A percentile compares a stretch with the other conserved stretches of the same genome.
Conservation (phyloP, 176 grass and related monocot genomes). For the Avena insularis region DNA sequence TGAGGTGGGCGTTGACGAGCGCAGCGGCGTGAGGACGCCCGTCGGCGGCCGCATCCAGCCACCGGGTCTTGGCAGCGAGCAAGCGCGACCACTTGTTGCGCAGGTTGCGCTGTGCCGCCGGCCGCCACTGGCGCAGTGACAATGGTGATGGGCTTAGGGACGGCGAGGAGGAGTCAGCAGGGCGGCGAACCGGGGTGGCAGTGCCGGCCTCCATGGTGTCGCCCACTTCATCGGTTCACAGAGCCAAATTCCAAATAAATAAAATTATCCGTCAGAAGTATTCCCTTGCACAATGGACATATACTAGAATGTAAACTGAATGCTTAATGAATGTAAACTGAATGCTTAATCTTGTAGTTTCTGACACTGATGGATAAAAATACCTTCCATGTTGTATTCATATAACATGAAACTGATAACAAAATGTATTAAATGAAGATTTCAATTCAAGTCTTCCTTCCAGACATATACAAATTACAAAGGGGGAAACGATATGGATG, state of each 20-base stretch:
- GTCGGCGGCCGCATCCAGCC: conserved; percentile 45
- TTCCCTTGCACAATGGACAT: neutral
- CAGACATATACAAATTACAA: neutral
- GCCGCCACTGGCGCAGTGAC: conserved; percentile 63
- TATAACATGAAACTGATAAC: neutral
- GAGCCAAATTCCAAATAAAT: neutral
- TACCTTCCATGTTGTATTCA: neutral
- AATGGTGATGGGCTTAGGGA: conserved; percentile 45
- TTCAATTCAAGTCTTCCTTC: neutral
- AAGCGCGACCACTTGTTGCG: conserved; percentile 86
- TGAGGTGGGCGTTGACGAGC: conserved; percentile 65
- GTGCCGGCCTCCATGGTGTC: conserved; percentile 26
- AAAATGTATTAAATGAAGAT: neutral
- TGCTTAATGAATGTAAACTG: neutral
- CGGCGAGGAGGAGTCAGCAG: neutral
- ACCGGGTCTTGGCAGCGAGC: conserved; percentile 49
- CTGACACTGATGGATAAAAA: neutral
- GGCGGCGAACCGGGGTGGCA: conserved; percentile 31
- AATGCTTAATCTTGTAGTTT: neutral
- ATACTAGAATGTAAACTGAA: neutral
- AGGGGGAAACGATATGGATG: neutral
- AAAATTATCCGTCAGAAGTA: neutral
- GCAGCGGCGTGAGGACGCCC: conserved; percentile 56
- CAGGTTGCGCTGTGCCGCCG: conserved; percentile 70
- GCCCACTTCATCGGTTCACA: neutral